Conservation (phyloP, 805 yeast species). For the Jamesozyma jinghongensis region DNA sequence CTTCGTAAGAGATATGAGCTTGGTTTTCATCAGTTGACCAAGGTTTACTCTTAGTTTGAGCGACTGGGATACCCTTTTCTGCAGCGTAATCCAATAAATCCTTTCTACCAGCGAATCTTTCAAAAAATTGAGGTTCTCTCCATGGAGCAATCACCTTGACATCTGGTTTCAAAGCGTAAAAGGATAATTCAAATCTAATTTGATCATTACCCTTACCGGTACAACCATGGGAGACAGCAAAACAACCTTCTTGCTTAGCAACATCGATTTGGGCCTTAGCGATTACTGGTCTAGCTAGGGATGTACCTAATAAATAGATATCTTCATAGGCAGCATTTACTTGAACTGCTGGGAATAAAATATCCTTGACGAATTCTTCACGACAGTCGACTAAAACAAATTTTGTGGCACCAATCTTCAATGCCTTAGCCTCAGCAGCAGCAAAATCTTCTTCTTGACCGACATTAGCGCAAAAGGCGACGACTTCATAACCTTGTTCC, state of each 20-base stretch:
- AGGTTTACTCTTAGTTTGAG: conserved; percentile 97
- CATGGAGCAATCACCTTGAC: conserved; percentile 97
- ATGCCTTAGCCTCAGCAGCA: conserved; percentile 92
- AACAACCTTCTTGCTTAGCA: conserved; percentile 96
- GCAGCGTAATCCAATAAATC: conserved; percentile 93
- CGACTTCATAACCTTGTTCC: conserved; percentile 96
- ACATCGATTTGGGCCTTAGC: conserved; percentile 97
- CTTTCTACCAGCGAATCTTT: conserved; percentile 96
- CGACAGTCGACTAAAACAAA: conserved; percentile 91
- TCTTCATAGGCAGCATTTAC: conserved; percentile 97
- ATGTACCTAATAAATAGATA: conserved; percentile 92
- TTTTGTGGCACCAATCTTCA: conserved; percentile 94
- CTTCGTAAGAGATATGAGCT: conserved; percentile 98
- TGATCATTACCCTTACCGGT: conserved; percentile 99
- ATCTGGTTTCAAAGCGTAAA: conserved; percentile 97
- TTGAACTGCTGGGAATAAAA: conserved; percentile 92
- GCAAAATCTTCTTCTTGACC: conserved; percentile 99
- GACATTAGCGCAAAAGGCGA: conserved; percentile 96
- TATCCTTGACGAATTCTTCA: conserved; percentile 87
- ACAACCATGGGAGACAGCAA: conserved; percentile 98
- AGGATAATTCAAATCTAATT: conserved; percentile 93
- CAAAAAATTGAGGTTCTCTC: conserved; percentile 94
- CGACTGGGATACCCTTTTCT: conserved; percentile 82
- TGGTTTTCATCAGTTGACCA: conserved; percentile 99
- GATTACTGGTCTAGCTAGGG: conserved; percentile 97